Evolutionary conservation across 208 protist genomes (phyloP).

Genomic region (Phytomonas sp.): DNA sequence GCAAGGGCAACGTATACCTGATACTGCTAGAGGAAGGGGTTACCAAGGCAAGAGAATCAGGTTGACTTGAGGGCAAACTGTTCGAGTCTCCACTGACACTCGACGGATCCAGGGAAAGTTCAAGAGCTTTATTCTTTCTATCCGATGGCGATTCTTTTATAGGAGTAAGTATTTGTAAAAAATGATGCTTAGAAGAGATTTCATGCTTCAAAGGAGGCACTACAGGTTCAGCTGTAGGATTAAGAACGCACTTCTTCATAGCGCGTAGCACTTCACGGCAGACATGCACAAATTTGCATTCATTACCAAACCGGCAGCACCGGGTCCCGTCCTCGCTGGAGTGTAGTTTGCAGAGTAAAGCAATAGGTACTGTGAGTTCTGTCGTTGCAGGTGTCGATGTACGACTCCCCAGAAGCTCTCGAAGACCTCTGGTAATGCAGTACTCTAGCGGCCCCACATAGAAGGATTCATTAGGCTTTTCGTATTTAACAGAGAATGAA

Average conservation of each 20-base stretch:
- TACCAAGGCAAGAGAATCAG: constrained; percentile 27
- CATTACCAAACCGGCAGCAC: constrained; percentile 74
- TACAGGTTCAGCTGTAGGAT: neutral
- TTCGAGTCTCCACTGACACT: constrained; percentile 24
- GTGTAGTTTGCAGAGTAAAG: constrained; percentile 69
- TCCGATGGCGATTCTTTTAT: neutral
- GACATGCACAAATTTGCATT: constrained; percentile 81
- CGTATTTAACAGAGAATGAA: neutral
- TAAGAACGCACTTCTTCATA: neutral
- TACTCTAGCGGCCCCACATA: neutral
- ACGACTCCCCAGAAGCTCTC: constrained; percentile 29
- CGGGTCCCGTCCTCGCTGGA: constrained; percentile 21
- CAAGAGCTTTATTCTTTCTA: neutral
- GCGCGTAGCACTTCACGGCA: constrained; percentile 29
- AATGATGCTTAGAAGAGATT: neutral
- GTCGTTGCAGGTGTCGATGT: constrained; percentile 2
- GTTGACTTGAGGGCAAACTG: constrained; percentile 29
- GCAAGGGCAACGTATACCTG: constrained; percentile 8
- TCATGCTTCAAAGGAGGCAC: neutral
- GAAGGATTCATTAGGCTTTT: neutral
- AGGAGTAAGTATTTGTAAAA: neutral
- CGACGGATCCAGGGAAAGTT: constrained; percentile 12
- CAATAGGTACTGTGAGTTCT: constrained; percentile 41
- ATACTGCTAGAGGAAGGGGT: constrained; percentile 23
- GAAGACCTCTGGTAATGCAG: constrained; percentile 48